These are phyloP conservation scores for Gigaspora rosea DNA, from an alignment of 192 early-diverging fungal species.

Conservation along the genomic window DNA sequence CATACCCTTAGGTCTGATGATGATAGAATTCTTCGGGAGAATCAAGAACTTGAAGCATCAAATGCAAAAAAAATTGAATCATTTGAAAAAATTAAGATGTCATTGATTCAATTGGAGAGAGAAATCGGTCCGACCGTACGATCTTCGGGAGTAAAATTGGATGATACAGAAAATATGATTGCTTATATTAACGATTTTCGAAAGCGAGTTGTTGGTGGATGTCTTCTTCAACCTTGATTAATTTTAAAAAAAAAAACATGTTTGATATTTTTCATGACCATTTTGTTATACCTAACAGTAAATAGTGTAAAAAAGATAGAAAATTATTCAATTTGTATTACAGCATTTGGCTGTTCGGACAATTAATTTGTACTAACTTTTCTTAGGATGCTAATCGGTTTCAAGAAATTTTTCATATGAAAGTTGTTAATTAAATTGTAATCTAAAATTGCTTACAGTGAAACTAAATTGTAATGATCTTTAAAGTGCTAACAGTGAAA, in stretches of 20 bases:
- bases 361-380: no score
- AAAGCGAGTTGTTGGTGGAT: constrained; percentile 20
- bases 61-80: not conserved
- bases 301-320: no score
- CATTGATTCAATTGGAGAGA: constrained; percentile 22
- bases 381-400: no score
- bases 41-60: not conserved
- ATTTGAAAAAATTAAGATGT: constrained; percentile 4
- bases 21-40: not conserved
- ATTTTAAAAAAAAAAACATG: not conserved
- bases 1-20: not conserved
- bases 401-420: no score
- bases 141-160: constrained; percentile 23
- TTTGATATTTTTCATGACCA: no score
- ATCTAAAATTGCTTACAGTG: no score
- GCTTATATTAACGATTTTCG: constrained; percentile 24
- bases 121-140: constrained; percentile 29
- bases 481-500: no score
- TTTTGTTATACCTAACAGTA: no score
- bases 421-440: no score
- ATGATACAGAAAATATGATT: constrained; percentile 30
- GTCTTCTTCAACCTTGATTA: constrained; percentile 26
- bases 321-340: no score
- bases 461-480: no score
- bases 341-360: no score